Percentiles rank a stretch among this genome's conserved stretches.
Evolutionary conservation across 306 rosid species (phyloP).

Genomic region (Styphnolobium japonicum): DNA sequence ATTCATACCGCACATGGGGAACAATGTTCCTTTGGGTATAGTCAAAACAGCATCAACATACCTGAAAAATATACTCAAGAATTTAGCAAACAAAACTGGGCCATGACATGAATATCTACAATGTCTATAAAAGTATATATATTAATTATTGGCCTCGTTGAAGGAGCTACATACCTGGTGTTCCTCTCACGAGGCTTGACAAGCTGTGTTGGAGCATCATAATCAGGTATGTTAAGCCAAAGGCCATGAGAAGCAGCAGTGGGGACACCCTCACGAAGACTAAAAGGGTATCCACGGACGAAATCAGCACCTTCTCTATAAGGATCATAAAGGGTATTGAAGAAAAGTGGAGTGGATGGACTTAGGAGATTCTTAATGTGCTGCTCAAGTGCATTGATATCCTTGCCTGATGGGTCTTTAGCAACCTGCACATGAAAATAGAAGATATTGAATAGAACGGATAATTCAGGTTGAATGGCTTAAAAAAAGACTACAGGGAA

Average conservation of each 20-base stretch:
- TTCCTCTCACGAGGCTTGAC: slow-evolving; percentile 88
- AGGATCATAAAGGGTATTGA: slow-evolving; percentile 90
- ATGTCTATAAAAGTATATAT: neutral
- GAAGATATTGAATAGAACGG: neutral
- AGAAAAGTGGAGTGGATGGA: slow-evolving; percentile 77
- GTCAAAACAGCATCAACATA: slow-evolving; percentile 86
- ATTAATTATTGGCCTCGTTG: neutral
- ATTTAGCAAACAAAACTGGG: neutral
- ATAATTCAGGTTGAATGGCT: neutral
- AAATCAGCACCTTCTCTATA: slow-evolving; percentile 84
- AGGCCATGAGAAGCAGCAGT: slow-evolving; percentile 89
- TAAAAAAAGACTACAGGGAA: neutral
- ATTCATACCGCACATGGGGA: slow-evolving; percentile 97
- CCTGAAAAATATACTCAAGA: slow-evolving; percentile 34
- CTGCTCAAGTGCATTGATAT: slow-evolving; percentile 88
- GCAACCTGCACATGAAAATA: slow-evolving; percentile 59
- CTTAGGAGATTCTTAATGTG: slow-evolving; percentile 72
- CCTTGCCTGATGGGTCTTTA: slow-evolving; percentile 72
- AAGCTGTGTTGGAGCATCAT: slow-evolving; percentile 91
- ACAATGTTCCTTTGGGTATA: slow-evolving; percentile 75
- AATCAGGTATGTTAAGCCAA: slow-evolving; percentile 91
- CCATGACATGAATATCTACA: neutral
- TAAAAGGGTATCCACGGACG: slow-evolving; percentile 88
- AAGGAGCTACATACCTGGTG: slow-evolving; percentile 43
- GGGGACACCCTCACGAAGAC: slow-evolving; percentile 70